A percentile compares a stretch with the other conserved stretches of the same genome.
Evolutionary conservation across 1,284 basidiomycete genomes (phyloP).

Genomic region (Boletellus deceptivus): DNA sequence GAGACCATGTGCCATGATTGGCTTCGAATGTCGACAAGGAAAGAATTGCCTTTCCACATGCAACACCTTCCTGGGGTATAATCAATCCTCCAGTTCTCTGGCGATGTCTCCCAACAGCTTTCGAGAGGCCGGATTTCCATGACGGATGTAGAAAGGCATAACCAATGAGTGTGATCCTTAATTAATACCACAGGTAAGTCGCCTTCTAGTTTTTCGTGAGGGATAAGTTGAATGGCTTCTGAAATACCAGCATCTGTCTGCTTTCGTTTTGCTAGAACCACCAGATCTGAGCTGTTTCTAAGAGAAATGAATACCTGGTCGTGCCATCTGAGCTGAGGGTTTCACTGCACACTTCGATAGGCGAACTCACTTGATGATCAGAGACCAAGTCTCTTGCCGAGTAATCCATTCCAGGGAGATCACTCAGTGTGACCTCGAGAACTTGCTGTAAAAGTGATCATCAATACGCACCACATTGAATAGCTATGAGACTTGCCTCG

Average conservation of each 20-base stretch:
- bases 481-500: not conserved
- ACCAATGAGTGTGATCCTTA: constrained; percentile 38
- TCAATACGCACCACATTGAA: not conserved
- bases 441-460: not conserved
- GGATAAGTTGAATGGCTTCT: not conserved
- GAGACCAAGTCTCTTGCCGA: constrained; percentile 28
- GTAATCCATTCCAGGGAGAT: constrained; percentile 38
- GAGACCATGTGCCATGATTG: constrained; percentile 32
- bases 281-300: not conserved
- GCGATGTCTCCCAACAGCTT: constrained; percentile 20
- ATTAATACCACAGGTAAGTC: constrained; percentile 41
- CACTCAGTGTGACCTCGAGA: constrained; percentile 26
- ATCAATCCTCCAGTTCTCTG: constrained; percentile 17
- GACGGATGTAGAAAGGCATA: constrained; percentile 27
- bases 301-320: constrained; percentile 32
- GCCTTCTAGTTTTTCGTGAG: constrained; percentile 19
- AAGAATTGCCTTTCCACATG: constrained; percentile 12
- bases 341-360: not conserved
- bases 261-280: not conserved
- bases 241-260: too few species aligned
- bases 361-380: constrained; percentile 20
- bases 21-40: constrained; percentile 34
- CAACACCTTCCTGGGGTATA: constrained; percentile 3
- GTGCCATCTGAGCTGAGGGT: not conserved
- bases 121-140: constrained; percentile 39